phyloP scores from a whole-genome alignment of 1,284 basidiomycete species.

The Microbotryum lychnidis-dioicae region DNA sequence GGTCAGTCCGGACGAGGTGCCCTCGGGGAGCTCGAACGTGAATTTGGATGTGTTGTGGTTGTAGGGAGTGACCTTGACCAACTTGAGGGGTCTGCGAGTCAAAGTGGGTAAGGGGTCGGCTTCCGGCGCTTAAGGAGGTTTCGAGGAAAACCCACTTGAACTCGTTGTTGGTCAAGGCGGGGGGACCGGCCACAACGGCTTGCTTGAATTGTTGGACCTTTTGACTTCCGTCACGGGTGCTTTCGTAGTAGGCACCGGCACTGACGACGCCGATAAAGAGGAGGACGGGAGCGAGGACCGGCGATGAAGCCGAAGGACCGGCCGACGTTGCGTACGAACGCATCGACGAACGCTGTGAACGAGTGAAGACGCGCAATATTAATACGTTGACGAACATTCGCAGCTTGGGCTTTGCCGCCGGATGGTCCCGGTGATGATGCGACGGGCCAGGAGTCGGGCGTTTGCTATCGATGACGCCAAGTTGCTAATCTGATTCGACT shows the following conservation, averaged over 20 bases:
- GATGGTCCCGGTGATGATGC: no score
- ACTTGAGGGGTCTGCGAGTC: conserved; percentile 56
- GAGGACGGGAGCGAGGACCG: conserved; percentile 20
- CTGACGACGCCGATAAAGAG: conserved; percentile 25
- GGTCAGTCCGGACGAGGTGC: conserved; percentile 66
- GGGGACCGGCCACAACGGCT: background rate
- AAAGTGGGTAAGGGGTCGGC: background rate
- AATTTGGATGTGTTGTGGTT: conserved; percentile 87
- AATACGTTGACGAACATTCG: no score
- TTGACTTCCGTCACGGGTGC: conserved; percentile 10
- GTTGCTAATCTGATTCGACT: no score
- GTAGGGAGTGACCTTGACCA: conserved; percentile 68
- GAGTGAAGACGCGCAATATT: no score
- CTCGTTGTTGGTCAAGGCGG: conserved; percentile 20
- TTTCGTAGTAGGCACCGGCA: conserved; percentile 26
- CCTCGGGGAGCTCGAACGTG: conserved; percentile 75
- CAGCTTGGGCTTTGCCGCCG: no score
- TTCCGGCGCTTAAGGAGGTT: no score
- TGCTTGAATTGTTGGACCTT: background rate
- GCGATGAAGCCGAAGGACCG: background rate
- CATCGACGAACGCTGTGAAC: no score
- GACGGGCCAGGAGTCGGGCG: no score
- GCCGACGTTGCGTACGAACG: conserved; percentile 16
- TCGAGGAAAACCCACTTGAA: conserved; percentile 6
- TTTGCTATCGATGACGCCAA: no score